Conservation (phyloP, 2,329 filamentous ascomycete species). For the Parafenestella ontariensis region DNA sequence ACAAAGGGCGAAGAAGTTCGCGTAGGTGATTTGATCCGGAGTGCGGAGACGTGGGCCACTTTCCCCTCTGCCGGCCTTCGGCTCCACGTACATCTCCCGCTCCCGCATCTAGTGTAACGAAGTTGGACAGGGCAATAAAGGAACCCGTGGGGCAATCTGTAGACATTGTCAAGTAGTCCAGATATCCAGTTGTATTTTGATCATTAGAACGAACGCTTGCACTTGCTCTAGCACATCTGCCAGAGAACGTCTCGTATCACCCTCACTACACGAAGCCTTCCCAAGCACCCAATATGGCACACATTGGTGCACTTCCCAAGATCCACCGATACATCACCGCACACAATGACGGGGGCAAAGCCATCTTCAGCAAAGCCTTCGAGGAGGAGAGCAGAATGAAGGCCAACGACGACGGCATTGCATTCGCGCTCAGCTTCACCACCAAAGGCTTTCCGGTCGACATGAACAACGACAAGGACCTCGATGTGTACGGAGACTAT, state of each 20-base stretch:
- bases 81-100: slow-evolving; percentile 25
- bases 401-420: slow-evolving; percentile 53
- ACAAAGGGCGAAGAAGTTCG: neutral
- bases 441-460: slow-evolving; percentile 57
- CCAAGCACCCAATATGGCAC: slow-evolving; percentile 34
- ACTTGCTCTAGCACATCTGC: neutral
- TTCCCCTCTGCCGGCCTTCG: slow-evolving; percentile 29
- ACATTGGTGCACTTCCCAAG: slow-evolving; percentile 39
- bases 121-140: neutral
- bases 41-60: slow-evolving; percentile 11
- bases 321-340: slow-evolving; percentile 48
- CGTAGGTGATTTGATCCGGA: slow-evolving; percentile 19
- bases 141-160: neutral
- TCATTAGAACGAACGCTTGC: neutral
- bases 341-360: slow-evolving; percentile 46
- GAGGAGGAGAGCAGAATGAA: slow-evolving; percentile 46
- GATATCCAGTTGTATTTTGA: too few relatives aligned
- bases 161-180: neutral
- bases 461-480: slow-evolving; percentile 55
- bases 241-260: neutral
- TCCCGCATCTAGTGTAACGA: slow-evolving; percentile 20
- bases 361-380: slow-evolving; percentile 46
- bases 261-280: neutral
- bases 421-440: slow-evolving; percentile 59
- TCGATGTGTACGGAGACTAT: slow-evolving; percentile 55